Percentiles rank a stretch among this genome's conserved stretches.
Conservation (phyloP, 2,329 filamentous ascomycete species). For the Ascomycota sp. region DNA sequence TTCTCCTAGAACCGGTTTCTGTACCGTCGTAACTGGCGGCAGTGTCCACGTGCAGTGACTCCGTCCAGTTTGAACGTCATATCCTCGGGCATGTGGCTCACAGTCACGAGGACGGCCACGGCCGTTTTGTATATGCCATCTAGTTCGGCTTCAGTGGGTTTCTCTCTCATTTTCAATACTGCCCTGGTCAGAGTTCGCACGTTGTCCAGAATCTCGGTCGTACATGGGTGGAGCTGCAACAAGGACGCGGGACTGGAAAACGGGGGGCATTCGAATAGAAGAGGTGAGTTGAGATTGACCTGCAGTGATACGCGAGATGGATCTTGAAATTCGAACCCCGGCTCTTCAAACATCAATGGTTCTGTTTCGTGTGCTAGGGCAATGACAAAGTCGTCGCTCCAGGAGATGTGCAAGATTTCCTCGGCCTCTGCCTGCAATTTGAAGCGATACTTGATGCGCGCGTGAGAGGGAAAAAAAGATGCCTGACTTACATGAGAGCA, state of each 20-base stretch:
- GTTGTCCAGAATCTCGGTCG: slow-evolving; percentile 29
- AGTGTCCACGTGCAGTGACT: not conserved
- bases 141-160: slow-evolving; percentile 15
- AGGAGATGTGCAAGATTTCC: no score
- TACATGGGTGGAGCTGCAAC: slow-evolving; percentile 22
- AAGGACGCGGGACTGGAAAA: slow-evolving; percentile 21
- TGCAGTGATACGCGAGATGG: slow-evolving; percentile 18
- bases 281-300: slow-evolving; percentile 24
- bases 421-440: no score
- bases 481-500: slow-evolving; percentile 21
- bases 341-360: slow-evolving; percentile 19
- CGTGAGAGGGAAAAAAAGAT: not conserved
- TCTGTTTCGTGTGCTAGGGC: slow-evolving; percentile 24
- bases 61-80: slow-evolving; percentile 4
- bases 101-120: slow-evolving; percentile 18
- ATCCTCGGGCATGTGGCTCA: slow-evolving; percentile 13
- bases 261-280: slow-evolving; percentile 19
- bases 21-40: not conserved
- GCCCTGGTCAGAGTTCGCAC: slow-evolving; percentile 25
- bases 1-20: slow-evolving; percentile 3
- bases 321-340: slow-evolving; percentile 21
- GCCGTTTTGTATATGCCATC: slow-evolving; percentile 18
- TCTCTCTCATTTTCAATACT: slow-evolving; percentile 18
- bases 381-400: slow-evolving; percentile 25
- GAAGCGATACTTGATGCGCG: no score